A percentile compares a stretch with the other conserved stretches of the same genome.
Evolutionary conservation across 2,329 filamentous ascomycete species (phyloP).

Genomic region (Sclerotinia subarctica): DNA sequence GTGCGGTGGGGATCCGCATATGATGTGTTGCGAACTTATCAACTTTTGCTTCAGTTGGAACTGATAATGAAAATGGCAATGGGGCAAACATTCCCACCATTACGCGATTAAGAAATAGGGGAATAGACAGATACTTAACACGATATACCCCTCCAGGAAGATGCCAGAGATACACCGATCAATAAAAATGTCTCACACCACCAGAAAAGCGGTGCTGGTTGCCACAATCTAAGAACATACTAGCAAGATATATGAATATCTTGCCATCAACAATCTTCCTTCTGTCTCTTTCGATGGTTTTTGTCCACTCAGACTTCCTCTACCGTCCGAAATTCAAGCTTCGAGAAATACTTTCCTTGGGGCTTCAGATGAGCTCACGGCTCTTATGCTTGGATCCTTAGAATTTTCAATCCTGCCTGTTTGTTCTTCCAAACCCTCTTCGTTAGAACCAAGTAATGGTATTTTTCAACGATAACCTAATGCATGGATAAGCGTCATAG

Average conservation of each 20-base stretch:
- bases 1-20: background rate
- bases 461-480: background rate
- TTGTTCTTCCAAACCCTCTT: background rate
- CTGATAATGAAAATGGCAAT: background rate
- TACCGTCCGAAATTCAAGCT: background rate
- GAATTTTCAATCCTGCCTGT: background rate
- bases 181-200: background rate
- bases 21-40: background rate
- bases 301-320: conserved; percentile 1
- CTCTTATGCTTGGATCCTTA: background rate
- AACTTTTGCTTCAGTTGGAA: background rate
- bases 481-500: background rate
- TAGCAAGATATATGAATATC: conserved; percentile 2
- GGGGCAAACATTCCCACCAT: background rate
- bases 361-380: conserved; percentile 11
- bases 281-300: conserved; percentile 4
- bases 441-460: background rate
- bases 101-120: background rate
- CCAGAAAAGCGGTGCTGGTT: background rate
- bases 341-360: background rate
- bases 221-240: background rate
- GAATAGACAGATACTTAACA: background rate
- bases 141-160: background rate
- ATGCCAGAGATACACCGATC: background rate
- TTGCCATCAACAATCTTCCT: background rate